Base-by-base conservation (phyloP, 192 early-diverging fungal genomes). In the Linderina pennispora region DNA sequence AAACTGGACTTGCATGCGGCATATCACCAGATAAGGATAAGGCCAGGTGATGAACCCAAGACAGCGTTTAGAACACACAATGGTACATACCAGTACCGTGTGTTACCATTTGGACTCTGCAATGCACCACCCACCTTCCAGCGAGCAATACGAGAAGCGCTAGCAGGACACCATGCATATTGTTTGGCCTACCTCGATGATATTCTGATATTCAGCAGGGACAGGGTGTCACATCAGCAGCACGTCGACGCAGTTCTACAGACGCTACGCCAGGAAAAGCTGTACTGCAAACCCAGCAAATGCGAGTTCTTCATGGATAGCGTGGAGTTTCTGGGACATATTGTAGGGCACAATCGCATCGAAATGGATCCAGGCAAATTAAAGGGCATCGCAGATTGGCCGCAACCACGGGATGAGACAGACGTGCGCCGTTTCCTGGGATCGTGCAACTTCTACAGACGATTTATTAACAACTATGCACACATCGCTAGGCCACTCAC, bases 121-220 rank as follows among this genome's bases (percentile, higher is more conserved):
- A 85, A 83, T 50, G 76, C 74, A 0, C 78, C 81, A 0, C 78
- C 69, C 0, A 60, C 73, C 0, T 86, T 88, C 54, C 70, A 77
- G 48, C 41, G 45, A 0, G 34, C 75, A 1, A 76, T 81, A 14
- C 76, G 79, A 28, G 49, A 69, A 3, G 36, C 76, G 0, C 48
- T 86, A 20, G 1, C 36, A 0, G 63, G 66, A 0, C 36, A 45
- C 18, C 71, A 1, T 53, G 71, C 32, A 11, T 42, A 2, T 50
- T 48, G 49, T 32, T 49, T 58, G 22, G 45, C 54, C 14, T 66
- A 67, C 40, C 35, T 65, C 2, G 54, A 65, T n/a, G 55, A 58
- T 31, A 53, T 50, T n/a, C n/a, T n/a, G n/a, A 68, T 31, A 1
- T 9, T 2, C 4, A 47, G 34, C 51, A 53, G 36, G 19, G n/a